Evolutionary conservation across 108 stramenopile species (phyloP), one percentile per base, ranked within the genome.

Genomic region (Pelagomonas calceolata): DNA sequence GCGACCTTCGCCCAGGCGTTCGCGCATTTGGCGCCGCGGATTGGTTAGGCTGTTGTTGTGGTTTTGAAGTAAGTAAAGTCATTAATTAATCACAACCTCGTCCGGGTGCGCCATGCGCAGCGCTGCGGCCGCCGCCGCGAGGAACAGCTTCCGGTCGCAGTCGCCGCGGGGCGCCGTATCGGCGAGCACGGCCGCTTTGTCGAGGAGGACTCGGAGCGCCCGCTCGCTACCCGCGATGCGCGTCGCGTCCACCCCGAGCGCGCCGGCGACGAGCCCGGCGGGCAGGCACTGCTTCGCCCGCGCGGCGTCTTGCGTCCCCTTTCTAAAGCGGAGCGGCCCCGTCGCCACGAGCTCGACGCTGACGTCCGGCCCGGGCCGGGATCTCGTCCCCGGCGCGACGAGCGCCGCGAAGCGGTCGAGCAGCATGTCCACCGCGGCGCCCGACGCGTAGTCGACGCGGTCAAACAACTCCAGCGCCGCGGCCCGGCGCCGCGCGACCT

Each of bases 1-100:
- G 76, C 36, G 0, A 63, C 26, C 66, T 76, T 72, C 63, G 29
- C 70, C 29, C 36, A 72, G 12, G 33, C 26, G 51, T 60, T 26
- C 51, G 14, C 51, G 26, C 51, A 60, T 26, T 26, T 9, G 21
- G 51, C 39, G 39, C 39, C 39, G 39, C 39, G 39, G 39, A 43
- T 10, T 43, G 9, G 39, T 43, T 12, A 12, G 39, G 39, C 12
- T 43, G 5, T 43, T 43, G 39, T 43, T 5, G 39, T 5, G 39
- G 39, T 43, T n/a, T n/a, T 43, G 9, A 43, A 43, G 39, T 43
- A 43, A 5, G 39, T 12, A 5, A 43, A 43, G 39, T 43, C 5
- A 12, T 43, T 43, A 43, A 12, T 10, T 10, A 43, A 43, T 10
- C 9, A 5, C 39, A 12, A 43, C 39, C 9, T 5, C 39, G 39